A percentile compares a stretch with the other conserved stretches of the same genome.
phyloP scores from a whole-genome alignment of 2,329 filamentous ascomycete genomes.

The Neonectria punicea region DNA sequence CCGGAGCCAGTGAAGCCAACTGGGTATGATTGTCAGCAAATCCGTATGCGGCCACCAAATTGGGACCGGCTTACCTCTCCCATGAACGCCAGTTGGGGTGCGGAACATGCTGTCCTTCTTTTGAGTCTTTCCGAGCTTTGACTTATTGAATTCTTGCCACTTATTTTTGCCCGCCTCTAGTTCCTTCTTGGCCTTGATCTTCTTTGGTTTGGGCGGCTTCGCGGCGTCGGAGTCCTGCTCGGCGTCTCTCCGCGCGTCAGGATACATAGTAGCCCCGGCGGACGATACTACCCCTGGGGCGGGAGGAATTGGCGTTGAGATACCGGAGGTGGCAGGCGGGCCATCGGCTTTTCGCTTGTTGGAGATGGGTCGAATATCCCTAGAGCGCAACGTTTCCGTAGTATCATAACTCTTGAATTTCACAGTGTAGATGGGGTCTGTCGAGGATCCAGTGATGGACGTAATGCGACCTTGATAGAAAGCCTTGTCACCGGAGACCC shows the following conservation, averaged over 20 bases:
- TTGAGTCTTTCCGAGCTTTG: slow-evolving; percentile 70
- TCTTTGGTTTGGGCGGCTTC: slow-evolving; percentile 84
- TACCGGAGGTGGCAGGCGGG: slow-evolving; percentile 62
- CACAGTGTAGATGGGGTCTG: slow-evolving; percentile 91
- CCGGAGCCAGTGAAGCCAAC: slow-evolving; percentile 97
- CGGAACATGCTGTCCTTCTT: slow-evolving; percentile 99
- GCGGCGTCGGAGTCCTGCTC: slow-evolving; percentile 72
- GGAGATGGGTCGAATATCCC: slow-evolving; percentile 84
- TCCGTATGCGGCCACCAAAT: background rate
- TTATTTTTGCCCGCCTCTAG: slow-evolving; percentile 91
- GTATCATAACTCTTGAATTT: slow-evolving; percentile 93
- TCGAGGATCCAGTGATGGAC: slow-evolving; percentile 91
- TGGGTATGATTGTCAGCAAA: slow-evolving; percentile 52
- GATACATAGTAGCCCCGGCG: slow-evolving; percentile 67
- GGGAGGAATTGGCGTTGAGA: slow-evolving; percentile 51
- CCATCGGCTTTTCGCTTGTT: slow-evolving; percentile 90
- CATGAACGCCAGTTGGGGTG: slow-evolving; percentile 86
- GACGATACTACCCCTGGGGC: slow-evolving; percentile 61
- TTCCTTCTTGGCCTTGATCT: slow-evolving; percentile 90
- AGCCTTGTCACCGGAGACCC: slow-evolving; percentile 86
- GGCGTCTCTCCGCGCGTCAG: slow-evolving; percentile 69
- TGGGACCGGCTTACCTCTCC: slow-evolving; percentile 72
- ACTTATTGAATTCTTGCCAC: slow-evolving; percentile 95
- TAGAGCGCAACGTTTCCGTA: slow-evolving; percentile 82
- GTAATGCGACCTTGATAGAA: slow-evolving; percentile 96